A percentile compares a stretch with the other conserved stretches of the same genome.
Evolutionary conservation across 805 yeast species (phyloP).

Genomic region (Suhomyces sp.): DNA sequence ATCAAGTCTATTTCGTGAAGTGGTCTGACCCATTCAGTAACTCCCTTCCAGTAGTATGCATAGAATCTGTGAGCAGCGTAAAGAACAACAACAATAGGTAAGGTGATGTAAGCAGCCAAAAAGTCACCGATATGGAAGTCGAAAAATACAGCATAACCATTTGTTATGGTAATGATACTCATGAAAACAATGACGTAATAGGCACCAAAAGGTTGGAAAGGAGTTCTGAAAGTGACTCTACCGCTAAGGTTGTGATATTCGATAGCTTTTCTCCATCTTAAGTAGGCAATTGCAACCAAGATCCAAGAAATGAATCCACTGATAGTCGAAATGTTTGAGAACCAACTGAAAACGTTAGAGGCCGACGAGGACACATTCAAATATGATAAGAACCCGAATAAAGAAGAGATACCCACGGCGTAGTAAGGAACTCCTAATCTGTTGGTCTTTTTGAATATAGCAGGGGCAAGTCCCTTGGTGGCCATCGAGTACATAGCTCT

Average conservation of each 20-base stretch:
- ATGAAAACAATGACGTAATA: constrained; percentile 52
- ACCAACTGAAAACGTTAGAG: constrained; percentile 58
- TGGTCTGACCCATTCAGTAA: constrained; percentile 43
- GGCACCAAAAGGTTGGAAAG: constrained; percentile 56
- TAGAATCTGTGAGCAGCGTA: constrained; percentile 58
- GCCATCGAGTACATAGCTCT: constrained; percentile 53
- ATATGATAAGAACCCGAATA: constrained; percentile 47
- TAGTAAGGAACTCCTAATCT: constrained; percentile 43
- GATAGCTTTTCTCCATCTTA: constrained; percentile 66
- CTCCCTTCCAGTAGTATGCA: constrained; percentile 27
- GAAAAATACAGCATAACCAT: constrained; percentile 69
- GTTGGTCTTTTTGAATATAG: constrained; percentile 32
- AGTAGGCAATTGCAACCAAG: constrained; percentile 48
- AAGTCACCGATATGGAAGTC: constrained; percentile 56
- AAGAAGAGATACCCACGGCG: constrained; percentile 30
- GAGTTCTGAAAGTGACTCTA: constrained; percentile 56
- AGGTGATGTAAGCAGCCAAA: constrained; percentile 68
- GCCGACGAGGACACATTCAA: constrained; percentile 54
- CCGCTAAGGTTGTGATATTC: constrained; percentile 48
- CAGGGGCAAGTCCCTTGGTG: constrained; percentile 54
- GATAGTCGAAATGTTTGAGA: constrained; percentile 61
- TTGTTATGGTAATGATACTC: constrained; percentile 57
- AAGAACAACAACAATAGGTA: constrained; percentile 52
- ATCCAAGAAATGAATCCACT: constrained; percentile 69
- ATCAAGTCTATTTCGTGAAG: constrained; percentile 57